Evolutionary conservation across 768 basidiomycete species (phyloP).

Genomic region (Leccinellum luteum): DNA sequence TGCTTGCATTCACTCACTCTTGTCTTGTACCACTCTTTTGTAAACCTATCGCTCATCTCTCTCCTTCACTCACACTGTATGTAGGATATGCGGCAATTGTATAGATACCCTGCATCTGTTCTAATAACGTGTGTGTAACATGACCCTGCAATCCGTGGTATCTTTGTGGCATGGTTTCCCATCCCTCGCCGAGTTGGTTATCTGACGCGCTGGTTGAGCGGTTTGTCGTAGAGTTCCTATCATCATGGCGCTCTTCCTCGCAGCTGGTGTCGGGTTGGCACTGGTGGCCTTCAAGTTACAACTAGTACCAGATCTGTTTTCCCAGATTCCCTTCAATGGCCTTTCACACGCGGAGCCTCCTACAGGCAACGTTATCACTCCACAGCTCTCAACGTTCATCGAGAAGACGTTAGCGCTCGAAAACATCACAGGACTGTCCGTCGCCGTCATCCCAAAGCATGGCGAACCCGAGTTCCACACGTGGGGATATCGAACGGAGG

Average conservation of each 20-base stretch:
- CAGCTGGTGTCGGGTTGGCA: slow-evolving; percentile 7
- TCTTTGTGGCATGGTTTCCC: not conserved
- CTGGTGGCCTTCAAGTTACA: not conserved
- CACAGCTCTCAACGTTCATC: slow-evolving; percentile 19
- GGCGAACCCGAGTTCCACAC: slow-evolving; percentile 29
- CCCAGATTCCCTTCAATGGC: not conserved
- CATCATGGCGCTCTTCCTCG: slow-evolving; percentile 10
- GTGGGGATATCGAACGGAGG: slow-evolving; percentile 38
- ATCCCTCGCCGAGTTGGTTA: not conserved
- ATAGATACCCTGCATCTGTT: not conserved
- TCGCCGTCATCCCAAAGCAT: slow-evolving; percentile 26
- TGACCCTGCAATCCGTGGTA: not conserved
- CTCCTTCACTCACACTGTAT: not conserved
- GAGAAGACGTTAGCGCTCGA: slow-evolving; percentile 15
- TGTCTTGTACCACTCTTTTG: slow-evolving; percentile 14
- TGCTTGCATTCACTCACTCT: slow-evolving; percentile 1
- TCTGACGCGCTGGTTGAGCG: not conserved
- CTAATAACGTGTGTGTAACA: not conserved
- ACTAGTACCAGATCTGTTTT: slow-evolving; percentile 5
- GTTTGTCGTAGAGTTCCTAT: not conserved
- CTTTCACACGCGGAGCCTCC: not conserved
- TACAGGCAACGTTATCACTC: slow-evolving; percentile 10
- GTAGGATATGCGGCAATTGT: slow-evolving; percentile 4
- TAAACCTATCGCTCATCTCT: not conserved
- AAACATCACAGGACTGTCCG: slow-evolving; percentile 31